Evolutionary conservation across 768 basidiomycete species (phyloP).

Genomic region (Mycena leptocephala): DNA sequence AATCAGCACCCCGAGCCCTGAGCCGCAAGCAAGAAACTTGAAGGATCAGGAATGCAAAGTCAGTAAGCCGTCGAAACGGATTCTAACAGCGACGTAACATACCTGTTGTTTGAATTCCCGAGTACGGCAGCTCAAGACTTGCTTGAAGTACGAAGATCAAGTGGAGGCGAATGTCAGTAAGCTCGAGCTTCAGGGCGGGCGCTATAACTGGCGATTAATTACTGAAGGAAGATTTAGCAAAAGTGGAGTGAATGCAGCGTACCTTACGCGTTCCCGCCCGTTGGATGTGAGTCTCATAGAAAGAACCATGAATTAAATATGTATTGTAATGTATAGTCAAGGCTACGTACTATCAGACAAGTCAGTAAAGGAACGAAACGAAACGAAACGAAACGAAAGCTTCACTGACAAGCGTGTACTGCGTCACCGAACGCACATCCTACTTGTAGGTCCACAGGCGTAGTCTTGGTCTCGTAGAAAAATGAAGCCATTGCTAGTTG

Average conservation of each 20-base stretch:
- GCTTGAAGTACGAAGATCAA: too few species aligned
- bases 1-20: too few species aligned
- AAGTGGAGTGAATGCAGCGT: background rate
- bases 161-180: too few species aligned
- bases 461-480: background rate
- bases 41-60: too few species aligned
- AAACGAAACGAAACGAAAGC: background rate
- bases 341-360: background rate
- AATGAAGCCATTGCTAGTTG: background rate
- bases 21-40: too few species aligned
- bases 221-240: background rate
- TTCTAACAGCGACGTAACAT: too few species aligned
- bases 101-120: too few species aligned
- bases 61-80: too few species aligned
- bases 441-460: background rate
- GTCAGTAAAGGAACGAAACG: background rate
- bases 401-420: background rate
- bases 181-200: too few species aligned
- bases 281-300: background rate
- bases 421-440: background rate
- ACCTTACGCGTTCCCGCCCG: background rate
- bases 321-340: background rate
- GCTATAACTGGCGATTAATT: background rate
- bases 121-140: too few species aligned
- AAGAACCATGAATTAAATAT: background rate